phyloP scores from a whole-genome alignment of 352 stramenopile genomes.

The Pythium phragmitis region DNA sequence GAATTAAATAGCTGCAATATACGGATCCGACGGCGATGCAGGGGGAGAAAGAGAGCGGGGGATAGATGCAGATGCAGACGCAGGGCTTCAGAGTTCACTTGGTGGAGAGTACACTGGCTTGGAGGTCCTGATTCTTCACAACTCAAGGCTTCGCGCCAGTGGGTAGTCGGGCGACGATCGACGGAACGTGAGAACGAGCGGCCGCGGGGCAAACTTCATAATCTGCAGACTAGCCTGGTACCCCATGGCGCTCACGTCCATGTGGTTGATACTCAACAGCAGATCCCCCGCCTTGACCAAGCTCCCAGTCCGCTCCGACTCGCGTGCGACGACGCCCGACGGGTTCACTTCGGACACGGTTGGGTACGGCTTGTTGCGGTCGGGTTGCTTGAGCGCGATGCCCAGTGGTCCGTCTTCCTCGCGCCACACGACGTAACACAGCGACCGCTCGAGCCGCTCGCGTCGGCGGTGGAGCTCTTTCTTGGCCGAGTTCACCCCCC shows the following conservation, averaged over 20 bases:
- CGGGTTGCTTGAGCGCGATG: conserved; percentile 46
- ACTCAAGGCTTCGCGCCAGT: conserved; percentile 40
- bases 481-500: conserved; percentile 17
- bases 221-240: conserved; percentile 56
- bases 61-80: background rate
- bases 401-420: conserved; percentile 63
- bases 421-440: conserved; percentile 69
- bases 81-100: background rate
- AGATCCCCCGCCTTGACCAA: conserved; percentile 45
- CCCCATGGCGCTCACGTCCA: conserved; percentile 56
- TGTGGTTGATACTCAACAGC: conserved; percentile 72
- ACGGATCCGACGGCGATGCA: conserved; percentile 1
- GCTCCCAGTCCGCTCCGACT: conserved; percentile 26
- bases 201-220: conserved; percentile 62
- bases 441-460: conserved; percentile 49
- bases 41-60: background rate
- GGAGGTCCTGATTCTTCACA: conserved; percentile 30
- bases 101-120: background rate
- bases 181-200: conserved; percentile 71
- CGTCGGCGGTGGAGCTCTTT: conserved; percentile 41
- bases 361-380: conserved; percentile 53
- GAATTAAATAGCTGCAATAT: conserved; percentile 18
- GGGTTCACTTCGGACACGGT: conserved; percentile 42
- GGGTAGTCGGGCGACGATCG: conserved; percentile 31
- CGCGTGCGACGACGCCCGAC: conserved; percentile 29